Evolutionary conservation across 768 basidiomycete genomes (phyloP).

Genomic region (Amanita polypyramis): DNA sequence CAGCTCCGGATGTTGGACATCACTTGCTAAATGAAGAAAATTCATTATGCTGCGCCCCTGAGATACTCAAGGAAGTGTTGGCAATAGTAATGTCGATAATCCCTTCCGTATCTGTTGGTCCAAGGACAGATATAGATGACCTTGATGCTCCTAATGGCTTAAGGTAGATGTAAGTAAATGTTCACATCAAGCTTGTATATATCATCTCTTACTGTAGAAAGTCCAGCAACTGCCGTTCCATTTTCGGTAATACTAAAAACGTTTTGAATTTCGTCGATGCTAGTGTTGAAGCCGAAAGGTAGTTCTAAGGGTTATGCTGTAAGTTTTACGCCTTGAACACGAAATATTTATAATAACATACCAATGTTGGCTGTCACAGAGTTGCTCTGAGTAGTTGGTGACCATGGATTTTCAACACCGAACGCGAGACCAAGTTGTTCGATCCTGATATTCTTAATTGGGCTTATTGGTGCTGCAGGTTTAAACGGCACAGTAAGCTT

Average conservation of each 20-base stretch:
- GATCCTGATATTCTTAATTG: conserved; percentile 56
- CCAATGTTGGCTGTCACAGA: conserved; percentile 50
- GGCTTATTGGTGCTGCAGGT: conserved; percentile 37
- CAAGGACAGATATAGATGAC: conserved; percentile 45
- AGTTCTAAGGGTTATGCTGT: conserved; percentile 30
- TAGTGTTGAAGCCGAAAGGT: conserved; percentile 60
- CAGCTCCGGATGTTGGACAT: not conserved
- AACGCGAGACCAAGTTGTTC: conserved; percentile 50
- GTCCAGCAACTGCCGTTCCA: conserved; percentile 39
- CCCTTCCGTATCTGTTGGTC: conserved; percentile 46
- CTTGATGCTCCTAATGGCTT: conserved; percentile 55
- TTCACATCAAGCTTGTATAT: too few species aligned
- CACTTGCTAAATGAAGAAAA: conserved; percentile 54
- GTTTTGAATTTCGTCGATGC: conserved; percentile 53
- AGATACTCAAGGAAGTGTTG: conserved; percentile 39
- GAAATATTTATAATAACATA: conserved; percentile 17
- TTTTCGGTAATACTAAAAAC: conserved; percentile 51
- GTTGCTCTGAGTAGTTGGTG: conserved; percentile 44
- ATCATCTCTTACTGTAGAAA: conserved; percentile 40
- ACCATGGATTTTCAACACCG: conserved; percentile 41
- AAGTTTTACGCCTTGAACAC: not conserved
- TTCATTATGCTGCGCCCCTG: conserved; percentile 32
- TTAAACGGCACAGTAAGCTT: conserved; percentile 56
- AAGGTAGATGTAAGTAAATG: not conserved
- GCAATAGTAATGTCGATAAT: conserved; percentile 54